These are phyloP conservation scores for Candida hungchunana DNA, from an alignment of 805 yeast genomes.

Conservation along the genomic window DNA sequence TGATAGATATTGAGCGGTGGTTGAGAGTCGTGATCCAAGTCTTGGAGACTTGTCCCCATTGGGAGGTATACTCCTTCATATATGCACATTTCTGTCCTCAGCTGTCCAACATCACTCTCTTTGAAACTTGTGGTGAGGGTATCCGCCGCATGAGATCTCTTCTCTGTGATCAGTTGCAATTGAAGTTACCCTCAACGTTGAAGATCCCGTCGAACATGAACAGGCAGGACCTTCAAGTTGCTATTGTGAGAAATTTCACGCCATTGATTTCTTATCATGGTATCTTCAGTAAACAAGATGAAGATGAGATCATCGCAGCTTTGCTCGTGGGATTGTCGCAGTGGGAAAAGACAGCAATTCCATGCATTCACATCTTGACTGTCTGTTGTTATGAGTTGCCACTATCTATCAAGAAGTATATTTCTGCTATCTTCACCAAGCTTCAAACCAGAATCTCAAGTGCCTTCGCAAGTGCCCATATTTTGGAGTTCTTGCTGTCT, in stretches of 20 bases:
- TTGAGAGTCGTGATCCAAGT: constrained; percentile 44
- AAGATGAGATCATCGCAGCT: constrained; percentile 59
- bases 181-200: constrained; percentile 41
- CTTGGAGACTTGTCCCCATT: constrained; percentile 49
- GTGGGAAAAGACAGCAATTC: constrained; percentile 76
- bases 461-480: constrained; percentile 64
- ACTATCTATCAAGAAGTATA: constrained; percentile 58
- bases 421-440: constrained; percentile 65
- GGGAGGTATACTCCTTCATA: constrained; percentile 68
- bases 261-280: constrained; percentile 58
- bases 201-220: constrained; percentile 41
- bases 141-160: constrained; percentile 39
- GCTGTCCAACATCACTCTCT: constrained; percentile 52
- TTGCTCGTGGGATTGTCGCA: constrained; percentile 59
- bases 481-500: constrained; percentile 68
- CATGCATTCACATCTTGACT: constrained; percentile 71
- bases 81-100: constrained; percentile 72
- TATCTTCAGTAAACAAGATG: constrained; percentile 49
- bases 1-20: constrained; percentile 49
- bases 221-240: constrained; percentile 63
- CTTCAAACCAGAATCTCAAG: constrained; percentile 73
- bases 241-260: constrained; percentile 56
- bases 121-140: constrained; percentile 36
- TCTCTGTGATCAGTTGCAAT: constrained; percentile 55
- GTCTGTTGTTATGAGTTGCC: constrained; percentile 83